phyloP scores from a whole-genome alignment of 208 protist species.

The Crithidia sp. region DNA sequence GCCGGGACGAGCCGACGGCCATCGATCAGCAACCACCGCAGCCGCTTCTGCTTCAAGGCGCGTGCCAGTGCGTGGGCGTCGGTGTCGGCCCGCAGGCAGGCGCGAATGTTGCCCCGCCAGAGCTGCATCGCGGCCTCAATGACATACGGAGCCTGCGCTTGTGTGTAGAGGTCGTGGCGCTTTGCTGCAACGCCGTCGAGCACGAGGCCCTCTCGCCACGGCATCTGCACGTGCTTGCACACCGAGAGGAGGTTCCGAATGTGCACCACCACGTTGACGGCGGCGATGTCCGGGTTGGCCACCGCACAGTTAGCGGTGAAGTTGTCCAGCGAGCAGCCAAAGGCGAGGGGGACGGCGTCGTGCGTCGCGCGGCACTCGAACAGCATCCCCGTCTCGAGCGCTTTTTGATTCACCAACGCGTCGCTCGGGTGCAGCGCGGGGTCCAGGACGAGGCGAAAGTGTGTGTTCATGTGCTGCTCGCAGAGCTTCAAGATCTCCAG shows the following conservation, averaged over 20 bases:
- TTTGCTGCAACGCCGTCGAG: slow-evolving; percentile 64
- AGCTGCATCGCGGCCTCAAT: slow-evolving; percentile 60
- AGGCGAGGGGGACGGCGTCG: slow-evolving; percentile 49
- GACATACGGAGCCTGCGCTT: slow-evolving; percentile 35
- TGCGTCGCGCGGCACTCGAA: slow-evolving; percentile 46
- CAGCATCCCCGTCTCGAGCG: slow-evolving; percentile 41
- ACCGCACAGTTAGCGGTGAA: slow-evolving; percentile 55
- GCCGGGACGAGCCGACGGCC: slow-evolving; percentile 45
- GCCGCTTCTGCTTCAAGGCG: slow-evolving; percentile 48
- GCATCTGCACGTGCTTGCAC: slow-evolving; percentile 49
- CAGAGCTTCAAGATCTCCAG: slow-evolving; percentile 54
- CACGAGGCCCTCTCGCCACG: slow-evolving; percentile 40
- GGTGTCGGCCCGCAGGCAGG: slow-evolving; percentile 54
- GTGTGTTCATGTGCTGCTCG: slow-evolving; percentile 47
- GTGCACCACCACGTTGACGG: slow-evolving; percentile 66
- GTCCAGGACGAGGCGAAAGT: slow-evolving; percentile 55
- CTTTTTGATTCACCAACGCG: slow-evolving; percentile 33
- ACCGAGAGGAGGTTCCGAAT: slow-evolving; percentile 41
- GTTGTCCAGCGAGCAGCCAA: slow-evolving; percentile 74
- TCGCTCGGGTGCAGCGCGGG: slow-evolving; percentile 50
- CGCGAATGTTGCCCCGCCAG: slow-evolving; percentile 72
- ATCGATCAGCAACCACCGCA: slow-evolving; percentile 53
- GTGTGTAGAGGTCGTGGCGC: slow-evolving; percentile 58
- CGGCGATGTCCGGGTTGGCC: slow-evolving; percentile 41
- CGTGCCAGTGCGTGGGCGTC: slow-evolving; percentile 45